Percentiles rank a stretch among this genome's conserved stretches.
Conservation (phyloP, 306 rosid genomes). For the Begonia masoniana region DNA sequence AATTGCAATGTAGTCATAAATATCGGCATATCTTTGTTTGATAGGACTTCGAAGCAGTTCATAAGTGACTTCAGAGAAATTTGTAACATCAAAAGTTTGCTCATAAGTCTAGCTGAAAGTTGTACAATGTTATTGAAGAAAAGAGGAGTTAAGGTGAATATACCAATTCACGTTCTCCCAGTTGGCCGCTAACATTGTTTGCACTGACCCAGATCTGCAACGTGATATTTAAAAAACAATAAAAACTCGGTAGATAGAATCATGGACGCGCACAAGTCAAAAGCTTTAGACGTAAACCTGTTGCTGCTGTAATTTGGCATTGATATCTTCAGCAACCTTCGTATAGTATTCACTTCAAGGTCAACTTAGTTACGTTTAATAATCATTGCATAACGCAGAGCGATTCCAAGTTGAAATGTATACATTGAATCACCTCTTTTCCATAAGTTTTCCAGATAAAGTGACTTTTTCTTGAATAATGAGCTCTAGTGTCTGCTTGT, state of each 20-base stretch:
- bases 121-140: neutral
- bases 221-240: slow-evolving; percentile 14
- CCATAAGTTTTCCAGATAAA: slow-evolving; percentile 41
- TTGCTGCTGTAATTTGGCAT: slow-evolving; percentile 40
- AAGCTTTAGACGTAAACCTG: slow-evolving; percentile 36
- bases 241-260: slow-evolving; percentile 5
- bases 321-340: slow-evolving; percentile 36
- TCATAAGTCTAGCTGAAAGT: slow-evolving; percentile 3
- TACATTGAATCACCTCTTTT: slow-evolving; percentile 50
- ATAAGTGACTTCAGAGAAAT: too few relatives aligned
- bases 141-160: neutral
- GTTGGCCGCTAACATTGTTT: slow-evolving; percentile 22
- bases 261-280: slow-evolving; percentile 9
- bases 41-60: too few relatives aligned
- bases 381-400: neutral
- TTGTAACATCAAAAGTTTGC: neutral
- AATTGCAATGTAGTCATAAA: neutral
- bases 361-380: slow-evolving; percentile 16
- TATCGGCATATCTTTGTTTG: neutral
- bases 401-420: slow-evolving; percentile 4
- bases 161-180: slow-evolving; percentile 34
- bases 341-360: slow-evolving; percentile 41
- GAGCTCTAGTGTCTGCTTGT: slow-evolving; percentile 55
- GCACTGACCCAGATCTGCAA: slow-evolving; percentile 44
- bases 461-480: slow-evolving; percentile 54